These are phyloP conservation scores for Macrolepiota fuliginosa DNA, from an alignment of 768 basidiomycete species.

Conservation along the genomic window DNA sequence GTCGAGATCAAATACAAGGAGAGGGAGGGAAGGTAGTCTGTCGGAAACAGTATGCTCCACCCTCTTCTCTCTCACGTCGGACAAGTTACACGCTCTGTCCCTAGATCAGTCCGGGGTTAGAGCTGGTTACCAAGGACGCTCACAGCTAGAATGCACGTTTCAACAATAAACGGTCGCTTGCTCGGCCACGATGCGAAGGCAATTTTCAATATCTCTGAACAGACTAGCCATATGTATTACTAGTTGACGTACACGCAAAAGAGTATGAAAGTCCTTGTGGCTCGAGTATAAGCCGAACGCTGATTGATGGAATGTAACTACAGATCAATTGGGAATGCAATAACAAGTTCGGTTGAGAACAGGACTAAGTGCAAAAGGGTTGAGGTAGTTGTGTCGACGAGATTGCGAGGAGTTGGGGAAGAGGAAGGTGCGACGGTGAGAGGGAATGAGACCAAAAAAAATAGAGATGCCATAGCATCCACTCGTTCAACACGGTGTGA, in stretches of 20 bases:
- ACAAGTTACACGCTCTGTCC: not conserved
- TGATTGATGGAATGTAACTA: slow-evolving; percentile 12
- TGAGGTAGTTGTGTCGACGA: not conserved
- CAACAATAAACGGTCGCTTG: not conserved
- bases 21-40: not conserved
- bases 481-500: slow-evolving; percentile 33
- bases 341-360: slow-evolving; percentile 3
- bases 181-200: not conserved
- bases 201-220: not conserved
- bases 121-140: slow-evolving; percentile 5
- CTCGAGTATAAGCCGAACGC: slow-evolving; percentile 4
- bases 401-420: not conserved
- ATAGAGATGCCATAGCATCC: slow-evolving; percentile 29
- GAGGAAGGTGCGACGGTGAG: not conserved
- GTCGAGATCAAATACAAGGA: slow-evolving; percentile 8
- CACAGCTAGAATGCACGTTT: not conserved
- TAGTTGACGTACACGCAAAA: slow-evolving; percentile 9
- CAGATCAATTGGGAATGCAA: slow-evolving; percentile 8
- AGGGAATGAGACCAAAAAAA: slow-evolving; percentile 29
- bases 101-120: slow-evolving; percentile 9
- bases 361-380: not conserved
- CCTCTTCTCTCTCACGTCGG: slow-evolving; percentile 5
- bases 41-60: slow-evolving; percentile 3
- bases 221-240: slow-evolving; percentile 9
- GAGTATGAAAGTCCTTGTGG: slow-evolving; percentile 13